Evolutionary conservation across 192 early-diverging fungal genomes (phyloP).

Genomic region (Spinellus fusiger): DNA sequence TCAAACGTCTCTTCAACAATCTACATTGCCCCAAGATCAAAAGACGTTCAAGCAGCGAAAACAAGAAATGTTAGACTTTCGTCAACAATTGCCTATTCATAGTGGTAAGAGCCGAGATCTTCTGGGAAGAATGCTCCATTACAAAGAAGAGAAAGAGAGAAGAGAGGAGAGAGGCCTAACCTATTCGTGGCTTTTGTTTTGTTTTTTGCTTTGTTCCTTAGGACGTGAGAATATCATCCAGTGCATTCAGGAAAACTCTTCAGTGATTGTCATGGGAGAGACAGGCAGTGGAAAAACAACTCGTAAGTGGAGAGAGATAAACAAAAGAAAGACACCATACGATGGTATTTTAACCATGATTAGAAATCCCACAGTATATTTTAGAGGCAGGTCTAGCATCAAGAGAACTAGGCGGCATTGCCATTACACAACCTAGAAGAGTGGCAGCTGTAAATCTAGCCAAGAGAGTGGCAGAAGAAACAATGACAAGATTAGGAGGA

Average conservation of each 20-base stretch:
- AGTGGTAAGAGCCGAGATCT: slow-evolving; percentile 31
- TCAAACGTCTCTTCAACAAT: not conserved
- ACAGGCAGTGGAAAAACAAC: slow-evolving; percentile 81
- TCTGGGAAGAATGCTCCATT: slow-evolving; percentile 5
- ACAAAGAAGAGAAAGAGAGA: not conserved
- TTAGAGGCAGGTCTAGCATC: slow-evolving; percentile 57
- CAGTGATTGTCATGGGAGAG: slow-evolving; percentile 73
- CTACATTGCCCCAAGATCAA: not conserved
- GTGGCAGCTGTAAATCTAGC: slow-evolving; percentile 83
- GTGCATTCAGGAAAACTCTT: slow-evolving; percentile 28
- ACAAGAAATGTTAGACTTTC: slow-evolving; percentile 20
- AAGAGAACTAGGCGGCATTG: slow-evolving; percentile 55
- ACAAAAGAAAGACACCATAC: not conserved
- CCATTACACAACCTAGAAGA: slow-evolving; percentile 79
- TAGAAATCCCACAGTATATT: slow-evolving; percentile 91
- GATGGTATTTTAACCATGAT: slow-evolving; percentile 6
- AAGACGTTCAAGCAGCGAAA: slow-evolving; percentile 5
- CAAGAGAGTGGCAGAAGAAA: slow-evolving; percentile 73
- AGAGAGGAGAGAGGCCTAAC: not conserved
- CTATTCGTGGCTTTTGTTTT: not conserved
- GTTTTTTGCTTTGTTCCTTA: no score
- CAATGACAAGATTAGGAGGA: slow-evolving; percentile 60
- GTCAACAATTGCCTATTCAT: slow-evolving; percentile 48
- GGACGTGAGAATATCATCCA: slow-evolving; percentile 36
- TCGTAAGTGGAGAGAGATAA: slow-evolving; percentile 31